Evolutionary conservation across 2,329 filamentous ascomycete genomes (phyloP).

Genomic region (Bipolaris victoriae): DNA sequence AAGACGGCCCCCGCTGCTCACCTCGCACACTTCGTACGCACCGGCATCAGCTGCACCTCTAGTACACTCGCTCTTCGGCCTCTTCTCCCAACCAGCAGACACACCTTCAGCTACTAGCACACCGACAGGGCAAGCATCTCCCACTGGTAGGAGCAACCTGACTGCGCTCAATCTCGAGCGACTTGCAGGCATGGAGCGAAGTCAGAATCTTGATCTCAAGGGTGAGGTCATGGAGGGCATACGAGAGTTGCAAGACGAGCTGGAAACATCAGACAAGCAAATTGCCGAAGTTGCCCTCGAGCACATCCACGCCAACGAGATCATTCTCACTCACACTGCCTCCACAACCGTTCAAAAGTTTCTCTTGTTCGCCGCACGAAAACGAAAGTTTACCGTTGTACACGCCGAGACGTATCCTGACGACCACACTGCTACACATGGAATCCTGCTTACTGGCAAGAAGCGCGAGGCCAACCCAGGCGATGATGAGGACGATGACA

Average conservation of each 20-base stretch:
- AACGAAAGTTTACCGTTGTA: slow-evolving; percentile 90
- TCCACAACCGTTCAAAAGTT: slow-evolving; percentile 89
- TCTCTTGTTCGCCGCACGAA: slow-evolving; percentile 82
- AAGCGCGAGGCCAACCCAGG: slow-evolving; percentile 53
- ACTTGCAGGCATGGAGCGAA: slow-evolving; percentile 48
- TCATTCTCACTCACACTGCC: slow-evolving; percentile 87
- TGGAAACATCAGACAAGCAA: slow-evolving; percentile 90
- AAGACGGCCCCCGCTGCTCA: slow-evolving; percentile 66
- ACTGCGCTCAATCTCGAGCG: slow-evolving; percentile 47
- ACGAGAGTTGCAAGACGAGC: slow-evolving; percentile 93
- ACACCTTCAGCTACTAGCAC: slow-evolving; percentile 54
- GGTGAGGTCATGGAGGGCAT: slow-evolving; percentile 94
- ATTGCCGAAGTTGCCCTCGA: slow-evolving; percentile 88
- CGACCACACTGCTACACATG: slow-evolving; percentile 68
- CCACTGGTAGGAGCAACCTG: slow-evolving; percentile 51
- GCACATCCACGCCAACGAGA: slow-evolving; percentile 91
- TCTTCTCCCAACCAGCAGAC: slow-evolving; percentile 74
- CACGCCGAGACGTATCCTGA: slow-evolving; percentile 77
- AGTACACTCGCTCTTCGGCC: slow-evolving; percentile 81
- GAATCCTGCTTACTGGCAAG: slow-evolving; percentile 63
- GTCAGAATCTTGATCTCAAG: slow-evolving; percentile 69
- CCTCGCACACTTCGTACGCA: slow-evolving; percentile 68
- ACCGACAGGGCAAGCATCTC: slow-evolving; percentile 60
- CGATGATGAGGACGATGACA: slow-evolving; percentile 59
- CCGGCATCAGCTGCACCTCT: slow-evolving; percentile 58